Evolutionary conservation across 768 basidiomycete species (phyloP).

Genomic region (Mycena venus): DNA sequence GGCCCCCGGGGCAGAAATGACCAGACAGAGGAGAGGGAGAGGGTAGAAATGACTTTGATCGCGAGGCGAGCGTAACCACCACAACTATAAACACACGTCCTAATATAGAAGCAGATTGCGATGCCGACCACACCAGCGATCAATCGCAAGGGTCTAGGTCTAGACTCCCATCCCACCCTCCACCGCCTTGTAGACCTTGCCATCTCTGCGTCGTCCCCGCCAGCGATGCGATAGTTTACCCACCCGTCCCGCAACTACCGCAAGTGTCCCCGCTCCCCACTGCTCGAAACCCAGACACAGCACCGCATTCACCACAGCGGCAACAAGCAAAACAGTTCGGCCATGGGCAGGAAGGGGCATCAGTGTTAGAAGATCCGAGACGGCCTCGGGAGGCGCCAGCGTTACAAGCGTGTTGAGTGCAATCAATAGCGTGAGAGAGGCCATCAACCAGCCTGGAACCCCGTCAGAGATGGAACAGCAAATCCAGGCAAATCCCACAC

Average conservation of each 20-base stretch:
- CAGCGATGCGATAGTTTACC: slow-evolving; percentile 85
- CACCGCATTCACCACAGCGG: slow-evolving; percentile 77
- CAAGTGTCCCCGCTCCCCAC: slow-evolving; percentile 74
- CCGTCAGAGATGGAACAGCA: neutral
- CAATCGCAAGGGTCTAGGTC: neutral
- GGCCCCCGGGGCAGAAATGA: slow-evolving; percentile 57
- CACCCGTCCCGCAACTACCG: slow-evolving; percentile 67
- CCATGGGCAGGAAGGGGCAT: slow-evolving; percentile 80
- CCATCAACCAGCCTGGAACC: slow-evolving; percentile 81
- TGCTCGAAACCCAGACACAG: slow-evolving; percentile 83
- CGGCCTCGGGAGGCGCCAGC: slow-evolving; percentile 72
- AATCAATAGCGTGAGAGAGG: slow-evolving; percentile 76
- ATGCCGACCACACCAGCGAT: neutral
- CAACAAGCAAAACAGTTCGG: slow-evolving; percentile 76
- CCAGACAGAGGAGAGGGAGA: slow-evolving; percentile 41
- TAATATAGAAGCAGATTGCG: no score
- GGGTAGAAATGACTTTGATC: slow-evolving; percentile 21
- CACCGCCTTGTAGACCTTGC: slow-evolving; percentile 89
- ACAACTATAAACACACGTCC: slow-evolving; percentile 24
- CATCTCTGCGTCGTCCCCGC: slow-evolving; percentile 69
- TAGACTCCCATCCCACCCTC: slow-evolving; percentile 73
- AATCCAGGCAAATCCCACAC: slow-evolving; percentile 37
- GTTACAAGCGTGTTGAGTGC: slow-evolving; percentile 84
- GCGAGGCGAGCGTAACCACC: neutral
- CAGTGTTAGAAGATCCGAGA: slow-evolving; percentile 79